Percentiles rank a stretch among this genome's conserved stretches.
phyloP scores from a whole-genome alignment of 768 basidiomycete species.

The Mrakia hoshinonis region DNA sequence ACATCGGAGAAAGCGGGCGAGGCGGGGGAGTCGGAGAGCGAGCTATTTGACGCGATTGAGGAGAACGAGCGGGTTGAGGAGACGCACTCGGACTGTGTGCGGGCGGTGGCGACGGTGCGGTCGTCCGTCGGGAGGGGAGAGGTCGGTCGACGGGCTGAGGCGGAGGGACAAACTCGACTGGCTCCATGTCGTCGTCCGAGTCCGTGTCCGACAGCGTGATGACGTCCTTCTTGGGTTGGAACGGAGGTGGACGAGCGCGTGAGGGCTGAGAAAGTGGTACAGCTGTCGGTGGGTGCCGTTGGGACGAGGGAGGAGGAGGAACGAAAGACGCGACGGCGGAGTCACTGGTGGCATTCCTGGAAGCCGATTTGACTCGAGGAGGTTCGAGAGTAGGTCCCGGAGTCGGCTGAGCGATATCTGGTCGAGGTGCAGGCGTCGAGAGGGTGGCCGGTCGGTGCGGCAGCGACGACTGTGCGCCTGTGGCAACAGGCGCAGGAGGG shows the following conservation, averaged over 20 bases:
- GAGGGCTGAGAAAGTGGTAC: background rate
- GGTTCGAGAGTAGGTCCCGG: background rate
- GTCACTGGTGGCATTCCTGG: background rate
- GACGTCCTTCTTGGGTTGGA: background rate
- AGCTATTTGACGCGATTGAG: no score
- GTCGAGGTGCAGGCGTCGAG: no score
- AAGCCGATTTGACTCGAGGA: background rate
- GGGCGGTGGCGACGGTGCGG: background rate
- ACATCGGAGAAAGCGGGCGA: slow-evolving; percentile 8
- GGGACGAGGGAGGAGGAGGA: background rate
- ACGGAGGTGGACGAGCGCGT: background rate
- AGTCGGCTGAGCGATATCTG: background rate
- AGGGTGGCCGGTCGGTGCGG: no score
- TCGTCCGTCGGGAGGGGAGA: slow-evolving; percentile 23
- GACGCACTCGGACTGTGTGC: background rate
- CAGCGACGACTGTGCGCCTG: background rate
- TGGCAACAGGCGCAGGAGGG: background rate
- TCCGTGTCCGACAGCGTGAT: slow-evolving; percentile 8
- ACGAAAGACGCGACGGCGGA: background rate
- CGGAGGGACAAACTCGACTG: slow-evolving; percentile 31
- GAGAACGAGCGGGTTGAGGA: no score
- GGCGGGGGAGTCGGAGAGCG: slow-evolving; percentile 9
- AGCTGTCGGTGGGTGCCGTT: background rate
- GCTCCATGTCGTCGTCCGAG: slow-evolving; percentile 45
- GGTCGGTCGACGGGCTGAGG: slow-evolving; percentile 13